These are phyloP conservation scores for Zea mays DNA, from an alignment of 176 grass and related monocot species.

Conservation along the genomic window Zm-B73-REFERENCE-NAM-5.0 NC_050096.1:98402001-98402500, in stretches of 20 bases:
- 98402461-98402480: slow-evolving; percentile 38
- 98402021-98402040: neutral
- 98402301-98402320: neutral
- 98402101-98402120: neutral
- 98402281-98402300: neutral
- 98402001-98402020: slow-evolving; percentile 7
- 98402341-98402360: slow-evolving; percentile 1
- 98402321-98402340: neutral
- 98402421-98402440: slow-evolving; percentile 1
- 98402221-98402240: slow-evolving; percentile 2
- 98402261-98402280: neutral
- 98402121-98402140: slow-evolving; percentile 10
- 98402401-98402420: slow-evolving; percentile 27
- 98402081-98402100: neutral
- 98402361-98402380: slow-evolving; percentile 5
- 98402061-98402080: neutral
- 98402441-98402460: slow-evolving; percentile 9
- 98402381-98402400: neutral
- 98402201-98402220: neutral
- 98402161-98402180: neutral
- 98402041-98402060: neutral
- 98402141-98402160: neutral
- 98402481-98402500: slow-evolving; percentile 34
- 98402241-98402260: neutral
- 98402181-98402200: neutral